These are phyloP conservation scores for Kingdonia uniflora DNA, from an alignment of 164 flowering plant genomes.

Conservation along the genomic window DNA sequence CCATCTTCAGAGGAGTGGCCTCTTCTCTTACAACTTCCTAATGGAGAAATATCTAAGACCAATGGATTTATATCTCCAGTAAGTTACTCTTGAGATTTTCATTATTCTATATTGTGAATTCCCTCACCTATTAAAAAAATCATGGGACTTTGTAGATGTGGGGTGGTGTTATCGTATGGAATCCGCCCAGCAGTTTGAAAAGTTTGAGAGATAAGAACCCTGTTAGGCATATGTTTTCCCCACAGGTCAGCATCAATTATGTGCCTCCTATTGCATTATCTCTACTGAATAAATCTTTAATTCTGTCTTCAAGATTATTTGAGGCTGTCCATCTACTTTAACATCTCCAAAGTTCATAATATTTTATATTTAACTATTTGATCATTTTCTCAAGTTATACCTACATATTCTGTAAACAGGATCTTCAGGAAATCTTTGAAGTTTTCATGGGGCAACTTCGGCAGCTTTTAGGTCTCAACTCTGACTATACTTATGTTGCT, in stretches of 20 bases:
- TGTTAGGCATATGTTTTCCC: constrained; percentile 38
- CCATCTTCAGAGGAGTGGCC: constrained; percentile 94
- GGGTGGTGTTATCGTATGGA: constrained; percentile 95
- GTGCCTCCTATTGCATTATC: neutral
- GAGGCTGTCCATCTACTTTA: too few species aligned
- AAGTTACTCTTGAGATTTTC: constrained; percentile 19
- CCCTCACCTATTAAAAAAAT: too few species aligned
- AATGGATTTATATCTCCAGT: constrained; percentile 96
- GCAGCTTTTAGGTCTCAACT: constrained; percentile 78
- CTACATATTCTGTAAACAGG: constrained; percentile 45
- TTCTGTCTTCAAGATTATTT: too few species aligned
- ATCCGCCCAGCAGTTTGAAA: constrained; percentile 49
- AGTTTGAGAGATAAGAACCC: constrained; percentile 21
- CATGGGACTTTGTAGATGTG: constrained; percentile 56
- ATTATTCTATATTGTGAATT: constrained; percentile 3
- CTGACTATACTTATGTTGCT: constrained; percentile 36
- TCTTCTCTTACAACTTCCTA: constrained; percentile 63
- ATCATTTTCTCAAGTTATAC: constrained; percentile 11
- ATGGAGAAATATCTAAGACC: constrained; percentile 65
- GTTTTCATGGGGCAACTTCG: constrained; percentile 85
- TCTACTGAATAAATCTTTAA: too few species aligned
- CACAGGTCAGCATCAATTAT: constrained; percentile 40
- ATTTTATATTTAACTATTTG: neutral
- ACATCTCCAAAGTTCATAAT: too few species aligned
- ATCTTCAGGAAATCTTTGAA: constrained; percentile 49